Conservation (phyloP, 2,329 filamentous ascomycete species). For the Phoma sp. region DNA sequence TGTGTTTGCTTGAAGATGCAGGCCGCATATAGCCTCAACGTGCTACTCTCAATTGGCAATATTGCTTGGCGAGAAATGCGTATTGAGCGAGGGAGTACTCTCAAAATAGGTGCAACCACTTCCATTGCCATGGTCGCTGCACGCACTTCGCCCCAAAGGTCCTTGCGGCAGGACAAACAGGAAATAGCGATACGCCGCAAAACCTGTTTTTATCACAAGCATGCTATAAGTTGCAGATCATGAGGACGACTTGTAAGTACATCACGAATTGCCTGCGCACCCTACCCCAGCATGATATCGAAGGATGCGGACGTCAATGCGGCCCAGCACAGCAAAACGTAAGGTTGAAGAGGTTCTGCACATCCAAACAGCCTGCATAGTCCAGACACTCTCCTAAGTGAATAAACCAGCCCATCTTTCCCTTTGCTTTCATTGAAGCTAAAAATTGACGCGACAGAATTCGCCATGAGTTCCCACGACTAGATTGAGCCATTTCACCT, state of each 20-base stretch:
- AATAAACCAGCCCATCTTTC: not conserved
- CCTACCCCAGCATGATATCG: too few species aligned
- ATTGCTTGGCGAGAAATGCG: not conserved
- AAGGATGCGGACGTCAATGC: too few species aligned
- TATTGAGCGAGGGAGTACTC: not conserved
- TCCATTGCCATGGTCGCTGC: not conserved
- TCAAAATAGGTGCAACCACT: slow-evolving; percentile 5
- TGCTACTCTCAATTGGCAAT: not conserved
- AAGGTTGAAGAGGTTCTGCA: not conserved
- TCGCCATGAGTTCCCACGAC: not conserved
- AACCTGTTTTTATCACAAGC: not conserved
- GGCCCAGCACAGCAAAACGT: too few species aligned
- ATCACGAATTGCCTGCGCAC: too few species aligned
- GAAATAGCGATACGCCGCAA: not conserved
- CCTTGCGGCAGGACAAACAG: not conserved
- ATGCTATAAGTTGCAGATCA: not conserved
- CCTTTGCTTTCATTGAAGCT: not conserved
- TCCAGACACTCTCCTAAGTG: not conserved
- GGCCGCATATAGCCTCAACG: not conserved
- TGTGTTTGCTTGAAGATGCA: not conserved
- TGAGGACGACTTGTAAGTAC: not conserved
- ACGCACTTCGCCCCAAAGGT: slow-evolving; percentile 7
- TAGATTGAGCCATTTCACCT: not conserved
- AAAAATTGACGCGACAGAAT: slow-evolving; percentile 1
- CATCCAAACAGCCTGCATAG: not conserved